Evolutionary conservation across 2,329 filamentous ascomycete genomes (phyloP), one percentile per base, ranked within the genome.

Genomic region (Penicillium sp.): DNA sequence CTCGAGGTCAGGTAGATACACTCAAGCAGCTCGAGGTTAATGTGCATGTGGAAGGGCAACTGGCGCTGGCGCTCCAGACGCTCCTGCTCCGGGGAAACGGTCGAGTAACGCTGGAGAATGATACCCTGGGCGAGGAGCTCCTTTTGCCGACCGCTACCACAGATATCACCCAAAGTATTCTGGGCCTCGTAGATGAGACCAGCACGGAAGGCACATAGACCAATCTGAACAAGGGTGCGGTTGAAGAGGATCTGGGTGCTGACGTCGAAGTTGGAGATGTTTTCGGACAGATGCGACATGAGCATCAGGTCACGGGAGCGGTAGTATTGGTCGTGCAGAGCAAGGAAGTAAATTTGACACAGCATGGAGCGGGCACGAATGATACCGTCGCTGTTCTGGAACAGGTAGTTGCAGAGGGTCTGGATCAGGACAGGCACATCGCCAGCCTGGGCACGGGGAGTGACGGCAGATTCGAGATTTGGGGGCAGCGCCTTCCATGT

Each of bases 31-130:
- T 98, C 93, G 36, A 98, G 80, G 77, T 98, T 98, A 77, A 98
- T 98, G 79, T 98, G 93, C 89, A 98, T 96, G 76, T 98, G 93
- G 83, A 98, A 98, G 25, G 93, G 93, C 54, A 98, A 80, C 73
- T 98, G 93, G 59, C 93, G 84, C 73, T 97, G 91, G 66, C 93
- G 87, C 76, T 98, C 93, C 26, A 97, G 79, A 53, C 91, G 87
- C 75, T 98, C 93, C 71, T 98, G 93, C 72, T 98, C 93, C 13
- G 93, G 93, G 23, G 90, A 93, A 47, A 98, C 93, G 62, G 95
- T 90, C 59, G 81, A 91, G 74, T 90, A 98, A 56, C 93, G 82
- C 75, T 98, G 93, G 68, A 98, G 93, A 77, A 97, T 95, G 48
- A 98, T 88, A 68, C 93, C 94, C 72, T 98, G 93, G 26, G 93